These are phyloP conservation scores for Lipomyces spencermartinsiae DNA, from an alignment of 805 yeast species.

Conservation along the genomic window DNA sequence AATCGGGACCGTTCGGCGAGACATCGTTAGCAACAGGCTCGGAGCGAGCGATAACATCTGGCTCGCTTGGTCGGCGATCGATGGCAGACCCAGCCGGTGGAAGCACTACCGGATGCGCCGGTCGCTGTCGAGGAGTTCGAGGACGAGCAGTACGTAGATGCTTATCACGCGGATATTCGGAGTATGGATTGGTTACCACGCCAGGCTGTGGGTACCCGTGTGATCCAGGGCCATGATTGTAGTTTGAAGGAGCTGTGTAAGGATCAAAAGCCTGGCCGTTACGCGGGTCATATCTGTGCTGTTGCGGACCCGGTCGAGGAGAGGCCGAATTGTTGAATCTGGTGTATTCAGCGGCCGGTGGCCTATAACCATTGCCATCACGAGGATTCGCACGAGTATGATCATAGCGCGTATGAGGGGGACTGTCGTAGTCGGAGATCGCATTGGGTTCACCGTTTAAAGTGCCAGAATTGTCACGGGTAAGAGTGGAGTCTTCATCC, in stretches of 20 bases:
- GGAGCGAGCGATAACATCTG: conserved; percentile 17
- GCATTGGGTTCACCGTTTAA: conserved; percentile 14
- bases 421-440: conserved; percentile 19
- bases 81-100: conserved; percentile 4
- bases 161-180: conserved; percentile 23
- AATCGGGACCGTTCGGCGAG: conserved; percentile 11
- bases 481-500: conserved; percentile 5
- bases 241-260: not conserved
- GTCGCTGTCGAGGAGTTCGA: conserved; percentile 7
- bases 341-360: not conserved
- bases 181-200: not conserved
- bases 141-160: conserved; percentile 16
- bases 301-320: conserved; percentile 10
- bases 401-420: not conserved
- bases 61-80: conserved; percentile 9
- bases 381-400: not conserved
- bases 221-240: not conserved
- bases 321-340: not conserved
- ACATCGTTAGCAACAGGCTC: conserved; percentile 10
- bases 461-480: conserved; percentile 9
- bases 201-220: not conserved
- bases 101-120: conserved; percentile 22
- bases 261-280: conserved; percentile 4
- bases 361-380: not conserved
- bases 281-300: conserved; percentile 8